Evolutionary conservation across 805 yeast species (phyloP), one percentile per base, ranked within the genome.

Genomic region (Candida succiphila): DNA sequence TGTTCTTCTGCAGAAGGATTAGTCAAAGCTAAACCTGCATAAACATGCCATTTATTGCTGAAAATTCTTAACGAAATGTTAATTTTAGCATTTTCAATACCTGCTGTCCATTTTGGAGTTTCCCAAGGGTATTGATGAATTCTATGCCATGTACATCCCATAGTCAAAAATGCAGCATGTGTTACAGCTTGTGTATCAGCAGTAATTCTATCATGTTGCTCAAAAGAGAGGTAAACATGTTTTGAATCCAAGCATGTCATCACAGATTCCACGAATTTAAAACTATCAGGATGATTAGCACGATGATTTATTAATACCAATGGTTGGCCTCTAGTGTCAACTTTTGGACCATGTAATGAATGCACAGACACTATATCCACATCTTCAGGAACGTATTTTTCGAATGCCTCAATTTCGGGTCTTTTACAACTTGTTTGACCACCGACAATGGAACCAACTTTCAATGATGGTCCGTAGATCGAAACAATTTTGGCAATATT

Each of bases 171-270:
- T 0, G 96, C 97, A 10, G 96, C 96, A 53, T 92, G 98, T 0
- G 98, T 92, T 14, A 89, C 95, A 0, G 97, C 97, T 56, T 92
- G 98, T 2, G 97, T 92, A 54, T 92, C 98, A 0, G 98, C 98
- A 1, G 98, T 89, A 41, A 92, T 89, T 46, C 71, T 74, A 54
- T 92, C 98, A 54, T 92, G 98, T 51, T 88, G 88, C 34, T 72
- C 67, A n/a, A 92, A 95, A 0, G 85, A 67, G 22, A 92, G 63
- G 35, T 75, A 68, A 18, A 87, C 96, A 24, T 72, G 65, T 41
- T 80, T 81, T 10, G 96, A 85, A 21, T 81, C 63, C 33, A 92
- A 67, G 51, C 95, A 84, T 4, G 79, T 60, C 38, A 88, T 66
- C 5, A 87, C 50, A 2, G 67, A 37, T 37, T 75, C 75, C 2